phyloP scores from a whole-genome alignment of 768 basidiomycete genomes.

The Boletus tomentosulus region DNA sequence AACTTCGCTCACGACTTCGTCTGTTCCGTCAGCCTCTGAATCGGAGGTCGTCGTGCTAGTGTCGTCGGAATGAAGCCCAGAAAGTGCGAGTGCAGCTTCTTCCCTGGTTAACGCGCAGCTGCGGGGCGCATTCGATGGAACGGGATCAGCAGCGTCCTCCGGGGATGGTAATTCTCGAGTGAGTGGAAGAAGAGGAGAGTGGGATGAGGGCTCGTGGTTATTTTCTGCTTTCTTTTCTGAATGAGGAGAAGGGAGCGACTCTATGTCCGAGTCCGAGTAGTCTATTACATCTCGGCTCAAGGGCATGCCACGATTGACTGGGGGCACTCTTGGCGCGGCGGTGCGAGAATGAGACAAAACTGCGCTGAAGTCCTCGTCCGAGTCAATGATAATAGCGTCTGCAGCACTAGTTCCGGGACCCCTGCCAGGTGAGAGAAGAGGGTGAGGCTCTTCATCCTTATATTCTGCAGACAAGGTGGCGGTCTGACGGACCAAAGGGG shows the following conservation, averaged over 20 bases:
- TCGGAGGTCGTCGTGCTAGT: constrained; percentile 1
- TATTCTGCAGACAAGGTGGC: not conserved
- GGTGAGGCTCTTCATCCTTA: not conserved
- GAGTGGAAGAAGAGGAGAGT: not conserved
- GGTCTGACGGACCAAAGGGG: not conserved
- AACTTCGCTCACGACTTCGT: not conserved
- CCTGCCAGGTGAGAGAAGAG: not conserved
- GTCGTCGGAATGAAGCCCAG: not conserved
- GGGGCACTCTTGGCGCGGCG: not conserved
- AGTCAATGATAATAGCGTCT: constrained; percentile 22
- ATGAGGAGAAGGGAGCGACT: constrained; percentile 6
- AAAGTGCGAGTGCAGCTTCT: not conserved
- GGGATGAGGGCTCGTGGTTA: not conserved
- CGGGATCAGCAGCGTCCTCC: not conserved
- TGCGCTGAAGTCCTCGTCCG: constrained; percentile 12
- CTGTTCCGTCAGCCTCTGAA: constrained; percentile 6
- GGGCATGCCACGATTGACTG: not conserved
- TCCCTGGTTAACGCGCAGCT: not conserved
- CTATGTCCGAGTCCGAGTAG: constrained; percentile 7
- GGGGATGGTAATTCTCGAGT: constrained; percentile 1
- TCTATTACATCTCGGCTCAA: not conserved
- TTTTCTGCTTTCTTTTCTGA: constrained; percentile 1
- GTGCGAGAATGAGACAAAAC: not conserved
- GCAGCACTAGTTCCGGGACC: constrained; percentile 10
- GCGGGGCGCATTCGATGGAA: not conserved